phyloP scores from a whole-genome alignment of 441 rosid species.

The Euphorbia celastroides region DNA sequence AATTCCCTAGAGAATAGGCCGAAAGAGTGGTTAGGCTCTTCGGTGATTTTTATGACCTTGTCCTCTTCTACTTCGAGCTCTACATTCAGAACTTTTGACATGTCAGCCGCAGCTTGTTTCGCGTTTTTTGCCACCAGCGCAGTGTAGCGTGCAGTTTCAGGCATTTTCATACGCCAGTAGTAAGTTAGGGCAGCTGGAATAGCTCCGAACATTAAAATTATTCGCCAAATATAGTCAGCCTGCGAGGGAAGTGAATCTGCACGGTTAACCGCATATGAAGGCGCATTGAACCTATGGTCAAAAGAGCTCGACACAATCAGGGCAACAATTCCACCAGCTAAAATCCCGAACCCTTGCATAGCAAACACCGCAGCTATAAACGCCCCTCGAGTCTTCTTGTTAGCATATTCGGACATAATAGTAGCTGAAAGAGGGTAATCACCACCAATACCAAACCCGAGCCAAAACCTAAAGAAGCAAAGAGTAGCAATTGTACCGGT shows the following conservation, averaged over 20 bases:
- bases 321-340: conserved; percentile 65
- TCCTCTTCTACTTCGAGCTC: no score
- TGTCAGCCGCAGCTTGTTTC: conserved; percentile 61
- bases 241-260: no score
- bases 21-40: conserved; percentile 20
- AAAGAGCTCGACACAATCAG: conserved; percentile 42
- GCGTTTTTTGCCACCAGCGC: conserved; percentile 80
- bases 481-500: conserved; percentile 58
- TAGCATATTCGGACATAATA: conserved; percentile 83
- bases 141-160: conserved; percentile 83
- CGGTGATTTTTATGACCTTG: not conserved
- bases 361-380: conserved; percentile 90
- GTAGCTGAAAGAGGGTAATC: conserved; percentile 87
- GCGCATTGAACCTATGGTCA: conserved; percentile 36
- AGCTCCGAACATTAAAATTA: conserved; percentile 66
- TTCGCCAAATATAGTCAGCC: conserved; percentile 76
- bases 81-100: conserved; percentile 60
- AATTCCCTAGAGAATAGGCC: conserved; percentile 59
- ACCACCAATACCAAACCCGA: conserved; percentile 86
- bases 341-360: conserved; percentile 89
- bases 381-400: conserved; percentile 82
- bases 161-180: conserved; percentile 83
- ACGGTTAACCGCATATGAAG: conserved; percentile 56
- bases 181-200: conserved; percentile 70
- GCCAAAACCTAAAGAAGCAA: conserved; percentile 91